Conservation (phyloP, 331 rosid species). For the Rhamnella rubrinervis region DNA sequence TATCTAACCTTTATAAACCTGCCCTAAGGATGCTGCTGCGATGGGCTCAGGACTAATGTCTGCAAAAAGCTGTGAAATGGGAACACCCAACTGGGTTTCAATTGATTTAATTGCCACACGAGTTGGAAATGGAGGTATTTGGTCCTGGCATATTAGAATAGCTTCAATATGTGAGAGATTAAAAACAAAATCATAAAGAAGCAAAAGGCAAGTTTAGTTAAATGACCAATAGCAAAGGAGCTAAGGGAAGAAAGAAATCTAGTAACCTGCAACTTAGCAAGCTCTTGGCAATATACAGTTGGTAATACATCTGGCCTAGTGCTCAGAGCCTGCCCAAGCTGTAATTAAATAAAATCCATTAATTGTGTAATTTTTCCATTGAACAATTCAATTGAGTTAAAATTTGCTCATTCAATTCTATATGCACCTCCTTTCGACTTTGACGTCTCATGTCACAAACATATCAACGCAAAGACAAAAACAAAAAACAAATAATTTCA, state of each 20-base stretch:
- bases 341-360: slow-evolving; percentile 41
- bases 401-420: slow-evolving; percentile 11
- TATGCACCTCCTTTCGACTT: slow-evolving; percentile 12
- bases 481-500: no score
- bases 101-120: slow-evolving; percentile 69
- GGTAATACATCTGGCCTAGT: slow-evolving; percentile 92
- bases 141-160: slow-evolving; percentile 56
- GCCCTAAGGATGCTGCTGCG: slow-evolving; percentile 98
- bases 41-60: slow-evolving; percentile 79
- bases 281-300: slow-evolving; percentile 82
- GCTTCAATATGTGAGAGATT: slow-evolving; percentile 7
- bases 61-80: slow-evolving; percentile 64
- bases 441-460: not conserved
- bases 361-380: slow-evolving; percentile 19
- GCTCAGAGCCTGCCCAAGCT: slow-evolving; percentile 99
- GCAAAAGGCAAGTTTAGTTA: slow-evolving; percentile 13
- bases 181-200: not conserved
- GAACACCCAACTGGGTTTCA: slow-evolving; percentile 70
- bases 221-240: slow-evolving; percentile 18
- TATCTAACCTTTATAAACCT: slow-evolving; percentile 89
- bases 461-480: no score
- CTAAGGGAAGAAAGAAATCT: slow-evolving; percentile 27
- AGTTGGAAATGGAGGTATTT: slow-evolving; percentile 94
- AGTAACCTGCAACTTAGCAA: slow-evolving; percentile 80
- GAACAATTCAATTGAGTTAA: not conserved